Conservation (phyloP, 2,329 filamentous ascomycete genomes). For the Phyllosticta citriasiana region DNA sequence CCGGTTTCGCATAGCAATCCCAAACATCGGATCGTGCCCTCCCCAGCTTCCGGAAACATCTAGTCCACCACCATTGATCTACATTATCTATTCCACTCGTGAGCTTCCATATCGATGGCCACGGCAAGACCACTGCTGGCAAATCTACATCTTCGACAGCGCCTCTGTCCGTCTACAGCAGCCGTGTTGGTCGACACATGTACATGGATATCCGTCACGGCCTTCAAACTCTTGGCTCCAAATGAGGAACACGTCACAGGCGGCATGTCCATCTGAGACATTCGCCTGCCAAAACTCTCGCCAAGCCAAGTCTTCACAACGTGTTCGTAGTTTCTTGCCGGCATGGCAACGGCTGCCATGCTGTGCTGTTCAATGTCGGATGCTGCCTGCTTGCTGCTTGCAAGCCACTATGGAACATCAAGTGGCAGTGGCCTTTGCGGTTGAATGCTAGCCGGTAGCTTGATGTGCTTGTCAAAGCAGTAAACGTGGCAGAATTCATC, state of each 20-base stretch:
- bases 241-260: background rate
- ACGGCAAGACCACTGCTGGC: no score
- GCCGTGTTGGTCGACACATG: background rate
- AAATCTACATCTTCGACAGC: no score
- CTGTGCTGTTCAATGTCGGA: no score
- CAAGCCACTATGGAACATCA: background rate
- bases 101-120: background rate
- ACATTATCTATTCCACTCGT: background rate
- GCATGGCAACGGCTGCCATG: no score
- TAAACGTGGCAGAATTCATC: constrained; percentile 1
- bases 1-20: background rate
- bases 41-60: background rate
- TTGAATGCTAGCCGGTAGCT: background rate
- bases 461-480: constrained; percentile 11
- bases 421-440: background rate
- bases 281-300: background rate
- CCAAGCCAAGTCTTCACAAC: background rate
- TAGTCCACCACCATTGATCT: background rate
- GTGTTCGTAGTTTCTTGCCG: background rate
- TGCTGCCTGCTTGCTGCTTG: background rate
- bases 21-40: background rate
- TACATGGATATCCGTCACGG: background rate
- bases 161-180: background rate
- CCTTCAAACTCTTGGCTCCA: background rate
- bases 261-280: background rate